Evolutionary conservation across 116 monocot genomes (phyloP).

Genomic region (Papilionanthe hybrid): DNA sequence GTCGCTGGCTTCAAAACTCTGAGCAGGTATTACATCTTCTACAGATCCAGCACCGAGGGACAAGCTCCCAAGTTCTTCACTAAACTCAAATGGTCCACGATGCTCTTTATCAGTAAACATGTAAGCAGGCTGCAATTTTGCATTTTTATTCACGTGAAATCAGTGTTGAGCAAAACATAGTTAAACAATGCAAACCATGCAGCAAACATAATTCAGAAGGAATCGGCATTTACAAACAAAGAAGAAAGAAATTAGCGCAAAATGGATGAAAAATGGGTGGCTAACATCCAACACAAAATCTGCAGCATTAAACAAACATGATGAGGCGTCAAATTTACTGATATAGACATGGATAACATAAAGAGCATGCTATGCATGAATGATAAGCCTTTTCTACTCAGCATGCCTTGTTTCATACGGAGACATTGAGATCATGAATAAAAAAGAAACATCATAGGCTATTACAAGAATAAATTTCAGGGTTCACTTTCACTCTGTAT

Average conservation of each 20-base stretch:
- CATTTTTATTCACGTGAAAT: neutral
- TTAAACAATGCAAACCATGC: no score
- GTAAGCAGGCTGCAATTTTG: slow-evolving; percentile 71
- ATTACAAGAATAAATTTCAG: neutral
- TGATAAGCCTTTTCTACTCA: neutral
- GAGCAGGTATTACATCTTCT: slow-evolving; percentile 46
- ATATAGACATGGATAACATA: neutral
- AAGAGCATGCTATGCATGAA: neutral
- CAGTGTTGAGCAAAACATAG: neutral
- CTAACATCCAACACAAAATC: neutral
- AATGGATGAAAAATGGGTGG: neutral
- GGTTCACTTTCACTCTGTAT: neutral
- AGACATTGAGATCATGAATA: neutral
- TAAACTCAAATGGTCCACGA: slow-evolving; percentile 75
- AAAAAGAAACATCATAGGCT: neutral
- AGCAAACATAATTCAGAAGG: no score
- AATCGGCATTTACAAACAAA: no score
- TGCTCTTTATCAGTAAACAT: slow-evolving; percentile 96
- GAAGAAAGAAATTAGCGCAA: no score
- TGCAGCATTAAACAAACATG: neutral
- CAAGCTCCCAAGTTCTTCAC: slow-evolving; percentile 71
- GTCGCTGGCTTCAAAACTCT: slow-evolving; percentile 72
- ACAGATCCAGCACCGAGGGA: slow-evolving; percentile 40
- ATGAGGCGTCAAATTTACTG: neutral
- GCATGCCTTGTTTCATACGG: neutral